Evolutionary conservation across 108 stramenopile species (phyloP).

Genomic region (Pelagomonas calceolata): DNA sequence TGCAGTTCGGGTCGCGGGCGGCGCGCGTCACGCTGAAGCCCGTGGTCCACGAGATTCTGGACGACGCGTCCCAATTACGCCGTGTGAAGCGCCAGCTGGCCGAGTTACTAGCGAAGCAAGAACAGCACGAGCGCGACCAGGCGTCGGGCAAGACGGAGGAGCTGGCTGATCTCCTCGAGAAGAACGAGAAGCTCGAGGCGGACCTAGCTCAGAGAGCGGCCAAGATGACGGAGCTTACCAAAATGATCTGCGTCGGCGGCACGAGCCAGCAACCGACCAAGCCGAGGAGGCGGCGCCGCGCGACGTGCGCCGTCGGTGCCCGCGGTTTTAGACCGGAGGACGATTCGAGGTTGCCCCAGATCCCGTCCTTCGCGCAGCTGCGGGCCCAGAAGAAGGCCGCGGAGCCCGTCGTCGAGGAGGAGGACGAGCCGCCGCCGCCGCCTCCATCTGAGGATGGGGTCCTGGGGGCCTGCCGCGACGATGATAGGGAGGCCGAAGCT

Average conservation of each 20-base stretch:
- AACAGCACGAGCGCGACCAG: neutral
- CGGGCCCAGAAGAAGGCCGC: no score
- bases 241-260: neutral
- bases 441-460: no score
- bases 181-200: slow-evolving; percentile 57
- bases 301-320: neutral
- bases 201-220: slow-evolving; percentile 53
- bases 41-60: slow-evolving; percentile 12
- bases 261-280: neutral
- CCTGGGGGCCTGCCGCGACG: no score
- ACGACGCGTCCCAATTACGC: slow-evolving; percentile 12
- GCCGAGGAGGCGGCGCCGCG: neutral
- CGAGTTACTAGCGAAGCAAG: neutral
- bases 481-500: no score
- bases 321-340: no score
- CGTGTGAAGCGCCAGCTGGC: slow-evolving; percentile 4
- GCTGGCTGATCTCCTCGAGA: slow-evolving; percentile 59
- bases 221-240: slow-evolving; percentile 3
- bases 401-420: neutral
- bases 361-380: no score
- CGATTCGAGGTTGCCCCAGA: no score
- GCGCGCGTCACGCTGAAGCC: slow-evolving; percentile 13
- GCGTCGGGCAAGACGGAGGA: slow-evolving; percentile 5
- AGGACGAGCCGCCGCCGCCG: neutral
- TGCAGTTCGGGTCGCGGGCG: slow-evolving; percentile 81